Evolutionary conservation across 2,329 filamentous ascomycete genomes (phyloP).

Genomic region (Clarireedia paspali): DNA sequence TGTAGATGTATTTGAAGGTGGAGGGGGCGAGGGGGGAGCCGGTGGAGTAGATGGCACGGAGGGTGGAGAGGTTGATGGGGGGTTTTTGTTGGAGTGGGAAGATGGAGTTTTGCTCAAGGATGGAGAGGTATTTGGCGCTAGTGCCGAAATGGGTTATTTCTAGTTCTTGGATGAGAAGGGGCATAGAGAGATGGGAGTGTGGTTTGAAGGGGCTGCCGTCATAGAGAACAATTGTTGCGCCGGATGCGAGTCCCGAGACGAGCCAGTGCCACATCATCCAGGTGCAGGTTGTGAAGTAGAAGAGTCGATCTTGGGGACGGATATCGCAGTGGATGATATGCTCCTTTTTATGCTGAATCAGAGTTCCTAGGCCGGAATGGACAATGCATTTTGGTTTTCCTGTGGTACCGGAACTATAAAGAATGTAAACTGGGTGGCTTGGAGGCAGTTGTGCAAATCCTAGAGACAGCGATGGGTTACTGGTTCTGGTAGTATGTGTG

Average conservation of each 20-base stretch:
- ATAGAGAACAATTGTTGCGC: conserved; percentile 79
- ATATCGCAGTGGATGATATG: conserved; percentile 83
- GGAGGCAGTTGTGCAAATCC: conserved; percentile 72
- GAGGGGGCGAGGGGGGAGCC: conserved; percentile 88
- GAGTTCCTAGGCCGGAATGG: conserved; percentile 80
- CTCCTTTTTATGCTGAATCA: conserved; percentile 97
- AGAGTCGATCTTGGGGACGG: conserved; percentile 61
- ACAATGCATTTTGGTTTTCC: conserved; percentile 86
- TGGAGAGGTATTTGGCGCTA: conserved; percentile 84
- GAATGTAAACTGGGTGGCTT: conserved; percentile 85
- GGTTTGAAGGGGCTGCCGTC: conserved; percentile 86
- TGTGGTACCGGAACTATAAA: conserved; percentile 91
- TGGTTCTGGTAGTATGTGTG: conserved; percentile 22
- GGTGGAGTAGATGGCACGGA: conserved; percentile 88
- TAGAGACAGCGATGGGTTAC: conserved; percentile 33
- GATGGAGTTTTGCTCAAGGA: conserved; percentile 73
- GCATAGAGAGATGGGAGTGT: conserved; percentile 72
- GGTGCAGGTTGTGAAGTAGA: conserved; percentile 91
- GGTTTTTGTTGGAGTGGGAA: conserved; percentile 40
- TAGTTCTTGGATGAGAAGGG: conserved; percentile 71
- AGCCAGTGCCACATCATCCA: conserved; percentile 99
- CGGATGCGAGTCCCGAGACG: conserved; percentile 74
- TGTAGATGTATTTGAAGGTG: conserved; percentile 85
- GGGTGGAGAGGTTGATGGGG: conserved; percentile 48
- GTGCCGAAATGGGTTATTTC: conserved; percentile 90